Evolutionary conservation across 176 grass and related monocot genomes (phyloP).

Genomic region (Carex parvula): DNA sequence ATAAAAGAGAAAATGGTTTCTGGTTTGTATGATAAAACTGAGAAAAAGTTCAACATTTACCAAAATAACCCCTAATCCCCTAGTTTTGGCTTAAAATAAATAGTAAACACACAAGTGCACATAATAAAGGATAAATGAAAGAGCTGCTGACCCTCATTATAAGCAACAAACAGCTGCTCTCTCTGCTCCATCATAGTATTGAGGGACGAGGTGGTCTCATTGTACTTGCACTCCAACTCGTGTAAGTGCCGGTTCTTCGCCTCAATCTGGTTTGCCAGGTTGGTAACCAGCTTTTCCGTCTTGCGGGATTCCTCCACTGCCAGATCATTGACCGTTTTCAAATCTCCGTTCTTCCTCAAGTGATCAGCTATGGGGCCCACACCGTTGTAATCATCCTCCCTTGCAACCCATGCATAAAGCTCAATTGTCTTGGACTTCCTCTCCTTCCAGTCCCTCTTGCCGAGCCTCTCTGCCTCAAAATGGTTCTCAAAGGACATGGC

Average conservation of each 20-base stretch:
- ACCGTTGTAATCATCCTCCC: constrained; percentile 40
- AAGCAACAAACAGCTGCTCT: constrained; percentile 34
- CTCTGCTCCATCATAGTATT: constrained; percentile 54
- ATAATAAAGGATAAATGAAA: neutral
- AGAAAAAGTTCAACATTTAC: neutral
- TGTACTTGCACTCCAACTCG: constrained; percentile 43
- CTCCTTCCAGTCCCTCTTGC: constrained; percentile 39
- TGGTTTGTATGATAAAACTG: neutral
- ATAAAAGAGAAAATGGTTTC: neutral
- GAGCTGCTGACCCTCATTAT: constrained; percentile 38
- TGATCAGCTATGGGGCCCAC: constrained; percentile 40
- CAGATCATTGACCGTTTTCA: constrained; percentile 50
- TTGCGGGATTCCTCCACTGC: constrained; percentile 38
- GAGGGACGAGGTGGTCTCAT: constrained; percentile 39
- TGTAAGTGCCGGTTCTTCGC: constrained; percentile 38
- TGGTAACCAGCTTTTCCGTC: constrained; percentile 45
- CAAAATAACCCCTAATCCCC: neutral
- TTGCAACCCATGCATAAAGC: constrained; percentile 54
- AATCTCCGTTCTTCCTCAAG: constrained; percentile 45
- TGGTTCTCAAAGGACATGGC: constrained; percentile 45
- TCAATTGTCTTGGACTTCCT: constrained; percentile 26
- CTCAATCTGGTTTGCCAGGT: constrained; percentile 41
- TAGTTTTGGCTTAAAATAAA: neutral
- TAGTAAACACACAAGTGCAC: neutral
- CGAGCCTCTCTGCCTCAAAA: constrained; percentile 39